A percentile compares a stretch with the other conserved stretches of the same genome.
phyloP scores from a whole-genome alignment of 2,329 filamentous ascomycete species.

The Aquanectria penicillioides region DNA sequence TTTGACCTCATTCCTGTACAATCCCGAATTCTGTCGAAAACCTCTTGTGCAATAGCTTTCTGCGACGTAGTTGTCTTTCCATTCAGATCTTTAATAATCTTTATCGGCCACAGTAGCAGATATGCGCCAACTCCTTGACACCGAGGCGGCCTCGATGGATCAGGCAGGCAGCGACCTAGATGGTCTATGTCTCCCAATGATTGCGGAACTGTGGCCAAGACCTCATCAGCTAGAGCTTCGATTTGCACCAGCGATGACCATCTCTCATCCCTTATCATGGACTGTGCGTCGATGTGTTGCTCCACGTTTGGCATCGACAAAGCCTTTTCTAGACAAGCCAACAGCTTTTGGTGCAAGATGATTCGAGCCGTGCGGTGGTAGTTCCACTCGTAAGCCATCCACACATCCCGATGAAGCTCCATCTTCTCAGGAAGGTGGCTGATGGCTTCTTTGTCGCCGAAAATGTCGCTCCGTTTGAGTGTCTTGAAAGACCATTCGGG shows the following conservation, averaged over 20 bases:
- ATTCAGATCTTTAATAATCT: constrained; percentile 43
- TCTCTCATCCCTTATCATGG: constrained; percentile 4
- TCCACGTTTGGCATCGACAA: not conserved
- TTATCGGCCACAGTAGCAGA: constrained; percentile 52
- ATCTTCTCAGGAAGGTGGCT: constrained; percentile 37
- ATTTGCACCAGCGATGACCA: constrained; percentile 36
- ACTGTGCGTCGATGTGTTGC: not conserved
- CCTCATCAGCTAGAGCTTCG: constrained; percentile 43
- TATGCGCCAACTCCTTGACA: constrained; percentile 49
- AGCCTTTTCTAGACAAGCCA: constrained; percentile 41
- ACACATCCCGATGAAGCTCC: constrained; percentile 50
- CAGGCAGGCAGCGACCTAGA: constrained; percentile 23
- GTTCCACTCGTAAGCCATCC: constrained; percentile 55
- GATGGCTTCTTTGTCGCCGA: not conserved
- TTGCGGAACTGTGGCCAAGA: constrained; percentile 51
- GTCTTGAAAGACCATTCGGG: constrained; percentile 48
- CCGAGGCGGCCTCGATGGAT: constrained; percentile 27
- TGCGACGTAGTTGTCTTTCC: constrained; percentile 40
- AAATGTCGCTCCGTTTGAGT: constrained; percentile 32
- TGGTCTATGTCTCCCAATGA: constrained; percentile 48
- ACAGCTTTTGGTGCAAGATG: constrained; percentile 48
- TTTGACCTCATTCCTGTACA: constrained; percentile 50
- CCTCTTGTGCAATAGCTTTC: constrained; percentile 36
- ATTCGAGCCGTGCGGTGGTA: constrained; percentile 51
- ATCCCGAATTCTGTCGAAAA: constrained; percentile 51